Evolutionary conservation across 1,139 yeast species (phyloP).

Genomic region (Starmera stellimalicola): DNA sequence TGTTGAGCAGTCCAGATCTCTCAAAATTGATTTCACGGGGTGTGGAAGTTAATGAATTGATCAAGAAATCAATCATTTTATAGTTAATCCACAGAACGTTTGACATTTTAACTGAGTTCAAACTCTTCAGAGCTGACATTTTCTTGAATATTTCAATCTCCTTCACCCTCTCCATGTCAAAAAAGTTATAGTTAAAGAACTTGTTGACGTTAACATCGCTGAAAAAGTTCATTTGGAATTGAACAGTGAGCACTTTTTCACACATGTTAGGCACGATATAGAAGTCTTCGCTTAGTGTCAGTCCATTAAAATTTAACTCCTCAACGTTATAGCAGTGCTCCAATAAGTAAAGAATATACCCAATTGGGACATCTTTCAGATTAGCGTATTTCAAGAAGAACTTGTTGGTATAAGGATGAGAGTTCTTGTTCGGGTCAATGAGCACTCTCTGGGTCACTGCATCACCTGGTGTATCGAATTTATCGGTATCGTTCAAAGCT

Average conservation of each 20-base stretch:
- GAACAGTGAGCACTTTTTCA: neutral
- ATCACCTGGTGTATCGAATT: no score
- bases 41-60: constrained; percentile 16
- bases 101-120: constrained; percentile 31
- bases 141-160: constrained; percentile 17
- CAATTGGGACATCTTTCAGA: constrained; percentile 60
- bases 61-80: constrained; percentile 27
- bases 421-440: constrained; percentile 8
- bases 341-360: constrained; percentile 51
- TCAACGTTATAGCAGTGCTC: constrained; percentile 48
- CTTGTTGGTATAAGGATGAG: constrained; percentile 54
- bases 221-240: neutral
- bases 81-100: constrained; percentile 48
- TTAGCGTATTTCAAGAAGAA: constrained; percentile 47
- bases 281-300: constrained; percentile 53
- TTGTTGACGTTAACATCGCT: neutral
- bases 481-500: no score
- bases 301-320: constrained; percentile 40
- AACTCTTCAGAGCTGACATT: constrained; percentile 21
- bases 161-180: neutral
- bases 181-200: neutral
- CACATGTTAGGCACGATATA: constrained; percentile 26
- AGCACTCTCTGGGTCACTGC: constrained; percentile 2
- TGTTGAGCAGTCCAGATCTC: constrained; percentile 52
- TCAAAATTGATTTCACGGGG: constrained; percentile 31